These are phyloP conservation scores for Straminergon stramineum DNA, from an alignment of 225 moss, liverwort and hornwort genomes.

Conservation along the genomic window DNA sequence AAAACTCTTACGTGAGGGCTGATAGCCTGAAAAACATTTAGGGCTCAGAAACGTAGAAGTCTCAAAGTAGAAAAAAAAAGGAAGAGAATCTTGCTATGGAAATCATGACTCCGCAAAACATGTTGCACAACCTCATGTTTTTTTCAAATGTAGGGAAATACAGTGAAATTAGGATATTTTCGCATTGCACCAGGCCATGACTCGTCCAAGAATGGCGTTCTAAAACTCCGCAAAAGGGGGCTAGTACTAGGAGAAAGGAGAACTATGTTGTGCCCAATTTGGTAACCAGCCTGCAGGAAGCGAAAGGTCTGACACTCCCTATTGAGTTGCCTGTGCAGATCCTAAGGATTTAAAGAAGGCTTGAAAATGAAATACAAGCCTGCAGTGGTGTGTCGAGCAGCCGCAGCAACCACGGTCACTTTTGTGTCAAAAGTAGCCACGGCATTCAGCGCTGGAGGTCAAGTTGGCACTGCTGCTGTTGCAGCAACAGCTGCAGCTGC, in stretches of 20 bases:
- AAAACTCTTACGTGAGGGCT: background rate
- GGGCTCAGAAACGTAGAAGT: background rate
- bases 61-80: background rate
- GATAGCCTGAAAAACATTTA: background rate
- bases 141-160: background rate
- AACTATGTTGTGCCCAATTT: no score
- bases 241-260: background rate
- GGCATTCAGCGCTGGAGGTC: conserved; percentile 47
- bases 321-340: background rate
- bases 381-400: conserved; percentile 66
- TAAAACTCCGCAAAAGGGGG: background rate
- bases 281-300: background rate
- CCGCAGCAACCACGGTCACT: conserved; percentile 62
- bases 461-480: conserved; percentile 51
- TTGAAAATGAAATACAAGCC: conserved; percentile 65
- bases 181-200: background rate
- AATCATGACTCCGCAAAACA: background rate
- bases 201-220: background rate
- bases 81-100: background rate
- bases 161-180: background rate
- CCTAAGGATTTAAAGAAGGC: background rate
- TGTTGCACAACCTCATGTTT: background rate
- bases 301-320: background rate
- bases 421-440: conserved; percentile 56
- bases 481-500: conserved; percentile 53